Percentiles rank a stretch among this genome's conserved stretches.
Evolutionary conservation across 2,329 filamentous ascomycete species (phyloP).

Genomic region (Cladophialophora chaetospira): DNA sequence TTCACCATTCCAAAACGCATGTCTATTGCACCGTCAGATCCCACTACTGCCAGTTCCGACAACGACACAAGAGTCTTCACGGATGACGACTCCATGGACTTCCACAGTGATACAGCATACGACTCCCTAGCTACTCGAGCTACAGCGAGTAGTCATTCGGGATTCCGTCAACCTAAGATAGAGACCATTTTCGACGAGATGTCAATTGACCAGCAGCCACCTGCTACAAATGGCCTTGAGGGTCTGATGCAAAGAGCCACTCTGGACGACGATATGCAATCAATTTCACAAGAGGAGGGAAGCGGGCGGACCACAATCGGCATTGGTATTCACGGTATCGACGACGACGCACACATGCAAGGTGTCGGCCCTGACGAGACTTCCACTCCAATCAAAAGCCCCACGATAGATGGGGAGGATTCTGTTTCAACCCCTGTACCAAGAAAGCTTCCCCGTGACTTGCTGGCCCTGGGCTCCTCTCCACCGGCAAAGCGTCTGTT

Average conservation of each 20-base stretch:
- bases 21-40: constrained; percentile 61
- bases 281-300: background rate
- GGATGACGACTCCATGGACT: constrained; percentile 64
- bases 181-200: constrained; percentile 65
- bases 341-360: constrained; percentile 10
- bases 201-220: constrained; percentile 15
- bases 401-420: constrained; percentile 19
- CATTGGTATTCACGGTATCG: constrained; percentile 25
- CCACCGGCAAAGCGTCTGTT: constrained; percentile 18
- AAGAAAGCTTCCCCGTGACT: constrained; percentile 13
- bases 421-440: constrained; percentile 25
- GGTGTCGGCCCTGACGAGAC: constrained; percentile 19
- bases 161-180: constrained; percentile 58
- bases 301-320: constrained; percentile 13
- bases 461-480: constrained; percentile 20
- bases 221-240: constrained; percentile 15
- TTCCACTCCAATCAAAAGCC: constrained; percentile 24
- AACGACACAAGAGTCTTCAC: constrained; percentile 59
- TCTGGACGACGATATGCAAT: constrained; percentile 15
- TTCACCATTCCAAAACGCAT: constrained; percentile 48
- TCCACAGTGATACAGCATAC: constrained; percentile 63
- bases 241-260: constrained; percentile 29
- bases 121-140: constrained; percentile 64
- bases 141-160: constrained; percentile 56
- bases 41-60: constrained; percentile 61